These are phyloP conservation scores for Fraxinus angustifolia DNA, from an alignment of 305 asterid genomes.

Conservation along the genomic window DNA sequence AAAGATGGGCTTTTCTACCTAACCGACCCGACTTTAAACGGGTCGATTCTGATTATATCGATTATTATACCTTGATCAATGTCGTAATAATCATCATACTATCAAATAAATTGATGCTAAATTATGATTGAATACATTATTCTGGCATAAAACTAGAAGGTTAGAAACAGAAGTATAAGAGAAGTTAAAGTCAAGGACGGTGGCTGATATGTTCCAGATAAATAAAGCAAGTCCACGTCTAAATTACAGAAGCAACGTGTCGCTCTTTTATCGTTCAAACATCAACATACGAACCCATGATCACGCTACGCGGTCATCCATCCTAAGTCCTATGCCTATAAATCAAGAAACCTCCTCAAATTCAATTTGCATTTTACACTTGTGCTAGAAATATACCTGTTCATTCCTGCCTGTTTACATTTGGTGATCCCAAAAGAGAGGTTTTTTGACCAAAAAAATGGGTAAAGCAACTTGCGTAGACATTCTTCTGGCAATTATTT, in stretches of 20 bases:
- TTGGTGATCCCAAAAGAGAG: not conserved
- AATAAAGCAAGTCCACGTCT: not conserved
- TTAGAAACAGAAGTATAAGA: not conserved
- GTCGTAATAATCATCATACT: not conserved
- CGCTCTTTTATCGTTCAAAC: not conserved
- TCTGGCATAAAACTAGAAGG: not conserved
- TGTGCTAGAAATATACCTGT: not conserved
- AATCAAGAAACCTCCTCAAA: not conserved
- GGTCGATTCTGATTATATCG: not conserved
- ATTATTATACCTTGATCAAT: not conserved
- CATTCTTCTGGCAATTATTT: conserved; percentile 63
- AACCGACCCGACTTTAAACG: not conserved
- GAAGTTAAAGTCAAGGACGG: not conserved
- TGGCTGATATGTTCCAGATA: not conserved
- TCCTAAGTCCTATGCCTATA: not conserved
- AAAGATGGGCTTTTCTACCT: not conserved
- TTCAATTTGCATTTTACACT: not conserved
- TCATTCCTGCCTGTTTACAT: not conserved
- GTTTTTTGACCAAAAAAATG: conserved; percentile 36
- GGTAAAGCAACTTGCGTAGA: conserved; percentile 52
- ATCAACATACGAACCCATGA: not conserved
- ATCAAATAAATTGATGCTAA: not conserved
- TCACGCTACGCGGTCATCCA: not conserved
- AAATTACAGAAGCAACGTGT: not conserved
- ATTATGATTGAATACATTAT: not conserved